Evolutionary conservation across 345 rosid species (phyloP).

Genomic region (Cardamine chenopodiifolia): DNA sequence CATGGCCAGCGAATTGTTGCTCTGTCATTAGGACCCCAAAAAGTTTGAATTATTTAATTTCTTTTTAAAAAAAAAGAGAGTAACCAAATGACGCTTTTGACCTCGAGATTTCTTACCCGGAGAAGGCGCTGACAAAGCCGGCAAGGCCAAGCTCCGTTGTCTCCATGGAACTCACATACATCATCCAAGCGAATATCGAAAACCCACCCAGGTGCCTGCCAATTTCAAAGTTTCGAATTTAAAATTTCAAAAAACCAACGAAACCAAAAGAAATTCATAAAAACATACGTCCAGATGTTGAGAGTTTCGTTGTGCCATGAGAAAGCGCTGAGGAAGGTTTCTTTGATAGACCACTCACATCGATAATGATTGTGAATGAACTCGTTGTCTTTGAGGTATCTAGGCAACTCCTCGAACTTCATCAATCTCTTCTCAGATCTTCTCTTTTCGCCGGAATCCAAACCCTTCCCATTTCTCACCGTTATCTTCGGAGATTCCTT

Average conservation of each 20-base stretch:
- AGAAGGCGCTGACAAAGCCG: constrained; percentile 51
- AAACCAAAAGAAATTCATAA: neutral
- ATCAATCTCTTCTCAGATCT: constrained; percentile 55
- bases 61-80: neutral
- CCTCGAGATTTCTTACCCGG: constrained; percentile 52
- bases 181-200: constrained; percentile 63
- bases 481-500: constrained; percentile 22
- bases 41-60: constrained; percentile 1
- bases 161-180: constrained; percentile 65
- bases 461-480: constrained; percentile 18
- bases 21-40: constrained; percentile 41
- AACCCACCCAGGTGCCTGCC: constrained; percentile 82
- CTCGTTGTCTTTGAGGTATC: constrained; percentile 83
- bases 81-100: constrained; percentile 1
- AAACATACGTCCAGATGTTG: constrained; percentile 90
- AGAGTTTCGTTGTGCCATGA: constrained; percentile 95
- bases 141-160: constrained; percentile 59
- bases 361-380: constrained; percentile 84
- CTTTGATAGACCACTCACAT: constrained; percentile 90
- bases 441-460: constrained; percentile 39
- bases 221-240: neutral
- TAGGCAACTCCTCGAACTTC: constrained; percentile 78
- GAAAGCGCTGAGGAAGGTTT: constrained; percentile 73
- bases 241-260: neutral
- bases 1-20: constrained; percentile 56